Percentiles rank a stretch among this genome's conserved stretches.
These are phyloP conservation scores for Strobilomyces echinocephalus DNA, from an alignment of 768 basidiomycete species.

Conservation along the genomic window DNA sequence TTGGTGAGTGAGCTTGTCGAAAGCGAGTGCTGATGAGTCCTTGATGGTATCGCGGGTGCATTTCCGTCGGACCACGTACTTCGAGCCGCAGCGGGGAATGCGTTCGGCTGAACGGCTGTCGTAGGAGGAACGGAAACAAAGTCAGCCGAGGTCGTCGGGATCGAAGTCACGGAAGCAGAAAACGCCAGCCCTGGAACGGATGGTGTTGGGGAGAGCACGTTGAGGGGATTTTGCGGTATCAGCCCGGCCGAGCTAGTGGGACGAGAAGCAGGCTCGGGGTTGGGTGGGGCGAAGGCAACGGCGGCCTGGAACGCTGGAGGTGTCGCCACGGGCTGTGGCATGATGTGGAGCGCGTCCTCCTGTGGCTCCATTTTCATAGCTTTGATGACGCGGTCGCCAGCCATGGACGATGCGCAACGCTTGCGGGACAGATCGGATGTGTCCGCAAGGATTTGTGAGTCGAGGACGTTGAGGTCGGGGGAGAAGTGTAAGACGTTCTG, in stretches of 20 bases:
- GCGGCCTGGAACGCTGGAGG: constrained; percentile 23
- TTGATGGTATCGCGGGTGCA: constrained; percentile 20
- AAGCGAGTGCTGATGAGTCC: constrained; percentile 31
- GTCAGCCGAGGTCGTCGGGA: constrained; percentile 19
- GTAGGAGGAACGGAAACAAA: constrained; percentile 22
- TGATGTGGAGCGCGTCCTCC: constrained; percentile 35
- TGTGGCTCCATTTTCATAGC: constrained; percentile 46
- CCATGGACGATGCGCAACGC: constrained; percentile 47
- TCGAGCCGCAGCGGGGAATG: constrained; percentile 25
- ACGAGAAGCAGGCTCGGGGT: constrained; percentile 27
- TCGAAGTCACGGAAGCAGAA: constrained; percentile 19
- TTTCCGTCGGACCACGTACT: constrained; percentile 30
- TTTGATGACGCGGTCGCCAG: constrained; percentile 42
- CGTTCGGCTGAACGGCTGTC: constrained; percentile 17
- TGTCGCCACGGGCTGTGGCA: constrained; percentile 18
- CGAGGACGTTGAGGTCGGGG: constrained; percentile 17
- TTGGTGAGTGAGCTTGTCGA: constrained; percentile 27
- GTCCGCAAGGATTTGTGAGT: constrained; percentile 27
- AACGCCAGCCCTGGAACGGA: constrained; percentile 16
- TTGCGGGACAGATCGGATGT: constrained; percentile 43
- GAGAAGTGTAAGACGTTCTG: constrained; percentile 21
- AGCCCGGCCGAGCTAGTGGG: constrained; percentile 32
- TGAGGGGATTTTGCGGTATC: constrained; percentile 19
- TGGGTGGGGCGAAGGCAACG: constrained; percentile 24
- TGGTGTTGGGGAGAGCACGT: constrained; percentile 16